Conservation (phyloP, 805 yeast genomes). For the Blastobotrys peoriensis region DNA sequence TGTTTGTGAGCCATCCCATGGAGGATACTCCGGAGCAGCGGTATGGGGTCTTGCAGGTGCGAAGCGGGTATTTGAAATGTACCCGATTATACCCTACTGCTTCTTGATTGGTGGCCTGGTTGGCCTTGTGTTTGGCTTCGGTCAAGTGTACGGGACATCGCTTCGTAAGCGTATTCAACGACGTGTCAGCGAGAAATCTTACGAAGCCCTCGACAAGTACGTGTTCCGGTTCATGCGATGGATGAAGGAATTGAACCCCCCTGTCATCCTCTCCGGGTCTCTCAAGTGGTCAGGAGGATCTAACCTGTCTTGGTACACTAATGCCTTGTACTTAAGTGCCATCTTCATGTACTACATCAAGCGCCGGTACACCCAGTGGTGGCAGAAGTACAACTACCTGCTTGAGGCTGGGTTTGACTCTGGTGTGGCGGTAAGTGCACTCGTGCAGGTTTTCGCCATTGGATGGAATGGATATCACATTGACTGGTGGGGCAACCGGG, state of each 20-base stretch:
- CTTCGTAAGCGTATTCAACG: neutral
- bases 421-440: slow-evolving; percentile 45
- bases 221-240: neutral
- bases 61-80: slow-evolving; percentile 31
- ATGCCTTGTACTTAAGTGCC: slow-evolving; percentile 38
- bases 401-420: slow-evolving; percentile 44
- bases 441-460: slow-evolving; percentile 35
- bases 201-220: neutral
- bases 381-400: slow-evolving; percentile 49
- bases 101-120: slow-evolving; percentile 37
- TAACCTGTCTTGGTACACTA: slow-evolving; percentile 38
- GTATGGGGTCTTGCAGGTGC: slow-evolving; percentile 43
- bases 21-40: slow-evolving; percentile 45
- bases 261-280: slow-evolving; percentile 42
- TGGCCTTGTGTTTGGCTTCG: slow-evolving; percentile 24
- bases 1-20: slow-evolving; percentile 32
- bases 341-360: slow-evolving; percentile 42
- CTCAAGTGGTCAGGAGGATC: slow-evolving; percentile 38
- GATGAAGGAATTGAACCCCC: slow-evolving; percentile 35
- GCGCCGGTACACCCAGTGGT: slow-evolving; percentile 41
- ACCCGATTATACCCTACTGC: slow-evolving; percentile 43
- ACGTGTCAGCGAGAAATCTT: neutral
- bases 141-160: slow-evolving; percentile 13
- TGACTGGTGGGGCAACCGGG: slow-evolving; percentile 45
- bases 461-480: too few species aligned